A percentile compares a stretch with the other conserved stretches of the same genome.
These are phyloP conservation scores for Micromonas commoda DNA, from an alignment of 139 green algal species.

Conservation along the genomic window DNA sequence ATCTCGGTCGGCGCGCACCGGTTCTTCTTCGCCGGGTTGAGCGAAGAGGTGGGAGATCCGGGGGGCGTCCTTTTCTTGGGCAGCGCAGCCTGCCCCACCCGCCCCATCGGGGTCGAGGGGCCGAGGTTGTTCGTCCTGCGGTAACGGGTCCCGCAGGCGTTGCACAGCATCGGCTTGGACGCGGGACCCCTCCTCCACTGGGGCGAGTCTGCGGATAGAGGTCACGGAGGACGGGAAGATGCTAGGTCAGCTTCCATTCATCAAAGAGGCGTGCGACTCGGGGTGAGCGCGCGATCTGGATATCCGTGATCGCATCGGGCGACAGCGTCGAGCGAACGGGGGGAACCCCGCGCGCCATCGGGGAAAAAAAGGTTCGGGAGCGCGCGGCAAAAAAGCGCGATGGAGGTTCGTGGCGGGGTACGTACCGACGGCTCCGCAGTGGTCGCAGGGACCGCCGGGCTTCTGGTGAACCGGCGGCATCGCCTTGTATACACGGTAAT, in stretches of 20 bases:
- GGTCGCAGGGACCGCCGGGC: constrained; percentile 36
- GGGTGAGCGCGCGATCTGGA: too few relatives aligned
- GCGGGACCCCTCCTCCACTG: constrained; percentile 52
- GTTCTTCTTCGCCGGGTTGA: not conserved
- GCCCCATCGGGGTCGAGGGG: not conserved
- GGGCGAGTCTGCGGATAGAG: constrained; percentile 39
- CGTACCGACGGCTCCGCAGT: constrained; percentile 34
- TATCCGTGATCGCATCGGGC: too few relatives aligned
- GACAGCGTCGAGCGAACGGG: too few relatives aligned
- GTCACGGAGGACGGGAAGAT: constrained; percentile 6
- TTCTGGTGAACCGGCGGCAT: not conserved
- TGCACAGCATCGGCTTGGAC: constrained; percentile 53
- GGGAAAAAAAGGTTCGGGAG: too few relatives aligned
- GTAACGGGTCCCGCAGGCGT: constrained; percentile 53
- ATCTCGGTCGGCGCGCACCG: not conserved
- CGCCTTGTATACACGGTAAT: not conserved
- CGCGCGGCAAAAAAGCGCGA: too few relatives aligned
- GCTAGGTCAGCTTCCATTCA: too few relatives aligned
- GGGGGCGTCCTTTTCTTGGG: not conserved
- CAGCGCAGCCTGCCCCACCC: not conserved
- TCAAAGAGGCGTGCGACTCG: too few relatives aligned
- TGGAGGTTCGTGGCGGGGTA: not conserved
- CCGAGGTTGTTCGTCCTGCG: constrained; percentile 37
- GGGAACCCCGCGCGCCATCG: too few relatives aligned
- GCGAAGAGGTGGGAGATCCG: not conserved